A percentile compares a stretch with the other conserved stretches of the same genome.
These are phyloP conservation scores for Podospora australis DNA, from an alignment of 495 filamentous ascomycete species.

Conservation along the genomic window DNA sequence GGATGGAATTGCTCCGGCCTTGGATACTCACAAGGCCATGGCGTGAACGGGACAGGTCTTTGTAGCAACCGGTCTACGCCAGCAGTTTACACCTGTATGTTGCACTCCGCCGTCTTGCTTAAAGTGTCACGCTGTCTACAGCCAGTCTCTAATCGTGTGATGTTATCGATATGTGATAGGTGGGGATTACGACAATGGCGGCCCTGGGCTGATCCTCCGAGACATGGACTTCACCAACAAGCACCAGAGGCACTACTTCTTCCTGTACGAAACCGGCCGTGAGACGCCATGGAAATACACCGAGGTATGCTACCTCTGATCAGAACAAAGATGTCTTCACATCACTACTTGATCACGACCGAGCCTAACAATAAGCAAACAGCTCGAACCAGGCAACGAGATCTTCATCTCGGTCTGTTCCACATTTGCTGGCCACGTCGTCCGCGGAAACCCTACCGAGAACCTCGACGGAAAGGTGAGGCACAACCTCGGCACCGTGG, in stretches of 20 bases:
- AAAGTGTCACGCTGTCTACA: too few relatives aligned
- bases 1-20: too few relatives aligned
- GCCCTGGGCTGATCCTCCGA: slow-evolving; percentile 8
- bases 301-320: too few relatives aligned
- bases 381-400: slow-evolving; percentile 14
- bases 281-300: slow-evolving; percentile 20
- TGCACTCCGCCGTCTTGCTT: too few relatives aligned
- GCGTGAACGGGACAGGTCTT: too few relatives aligned
- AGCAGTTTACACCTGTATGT: too few relatives aligned
- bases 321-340: too few relatives aligned
- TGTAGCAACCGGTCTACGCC: too few relatives aligned
- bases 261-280: slow-evolving; percentile 19
- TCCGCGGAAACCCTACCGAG: slow-evolving; percentile 12
- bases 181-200: slow-evolving; percentile 11
- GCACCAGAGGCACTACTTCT: slow-evolving; percentile 13
- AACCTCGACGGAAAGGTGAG: slow-evolving; percentile 13
- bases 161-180: too few relatives aligned
- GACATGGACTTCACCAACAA: slow-evolving; percentile 12
- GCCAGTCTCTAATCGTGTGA: too few relatives aligned
- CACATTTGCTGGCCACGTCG: slow-evolving; percentile 18
- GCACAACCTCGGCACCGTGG: slow-evolving; percentile 21
- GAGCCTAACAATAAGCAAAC: not conserved
- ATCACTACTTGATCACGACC: too few relatives aligned
- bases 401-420: slow-evolving; percentile 19
- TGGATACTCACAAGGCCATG: too few relatives aligned